Evolutionary conservation across 768 basidiomycete genomes (phyloP).

Genomic region (Rhizopogon vinicolor): DNA sequence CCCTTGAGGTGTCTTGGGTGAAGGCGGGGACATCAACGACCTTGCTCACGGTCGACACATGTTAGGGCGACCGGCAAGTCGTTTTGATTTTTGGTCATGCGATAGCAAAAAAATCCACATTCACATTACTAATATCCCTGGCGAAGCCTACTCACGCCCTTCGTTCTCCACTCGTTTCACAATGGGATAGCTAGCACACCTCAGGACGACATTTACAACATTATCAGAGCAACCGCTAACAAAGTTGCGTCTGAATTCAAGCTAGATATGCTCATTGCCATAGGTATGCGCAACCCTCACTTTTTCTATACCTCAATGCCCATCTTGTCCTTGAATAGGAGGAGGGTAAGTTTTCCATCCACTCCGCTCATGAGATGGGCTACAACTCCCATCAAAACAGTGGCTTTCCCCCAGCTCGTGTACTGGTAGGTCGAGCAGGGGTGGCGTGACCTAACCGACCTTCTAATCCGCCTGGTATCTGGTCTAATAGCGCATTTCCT

Average conservation of each 20-base stretch:
- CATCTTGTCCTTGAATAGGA: conserved; percentile 35
- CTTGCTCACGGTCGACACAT: no score
- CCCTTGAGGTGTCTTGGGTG: no score
- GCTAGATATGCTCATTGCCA: conserved; percentile 83
- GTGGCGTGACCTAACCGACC: not conserved
- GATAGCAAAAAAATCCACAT: no score
- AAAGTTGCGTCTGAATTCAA: conserved; percentile 76
- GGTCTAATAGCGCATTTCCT: conserved; percentile 67
- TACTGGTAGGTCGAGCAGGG: conserved; percentile 50
- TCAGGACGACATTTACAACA: conserved; percentile 83
- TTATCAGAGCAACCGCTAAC: conserved; percentile 64
- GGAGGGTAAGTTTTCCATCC: conserved; percentile 63
- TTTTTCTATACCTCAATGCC: not conserved
- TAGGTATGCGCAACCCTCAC: conserved; percentile 43
- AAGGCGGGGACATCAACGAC: no score
- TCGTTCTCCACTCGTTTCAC: not conserved
- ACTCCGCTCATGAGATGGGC: conserved; percentile 9
- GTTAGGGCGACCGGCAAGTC: no score
- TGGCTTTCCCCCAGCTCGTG: conserved; percentile 94
- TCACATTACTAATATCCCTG: no score
- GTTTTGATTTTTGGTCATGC: no score
- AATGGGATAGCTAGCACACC: conserved; percentile 48
- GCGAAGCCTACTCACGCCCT: no score
- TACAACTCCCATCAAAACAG: conserved; percentile 33
- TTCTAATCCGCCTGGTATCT: not conserved